A percentile compares a stretch with the other conserved stretches of the same genome.
These are phyloP conservation scores for Cladosporium colombiae DNA, from an alignment of 2,329 filamentous ascomycete species.

Conservation along the genomic window DNA sequence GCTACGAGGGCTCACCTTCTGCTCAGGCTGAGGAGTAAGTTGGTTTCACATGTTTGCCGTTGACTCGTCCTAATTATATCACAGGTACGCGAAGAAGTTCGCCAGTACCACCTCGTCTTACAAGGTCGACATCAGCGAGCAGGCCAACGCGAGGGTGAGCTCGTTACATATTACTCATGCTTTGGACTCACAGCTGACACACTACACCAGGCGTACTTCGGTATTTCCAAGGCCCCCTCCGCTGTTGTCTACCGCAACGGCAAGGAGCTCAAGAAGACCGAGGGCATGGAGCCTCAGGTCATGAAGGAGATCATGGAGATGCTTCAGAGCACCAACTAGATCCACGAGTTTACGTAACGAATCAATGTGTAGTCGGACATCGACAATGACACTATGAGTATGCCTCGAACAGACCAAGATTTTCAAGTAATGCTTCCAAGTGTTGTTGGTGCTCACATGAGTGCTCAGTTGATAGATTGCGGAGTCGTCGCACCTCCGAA, in stretches of 20 bases:
- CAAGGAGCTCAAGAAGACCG: constrained; percentile 34
- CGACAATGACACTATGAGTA: neutral
- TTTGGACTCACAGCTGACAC: neutral
- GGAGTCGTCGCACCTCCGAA: neutral
- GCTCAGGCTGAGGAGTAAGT: constrained; percentile 35
- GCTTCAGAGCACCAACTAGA: constrained; percentile 18
- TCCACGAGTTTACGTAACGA: neutral
- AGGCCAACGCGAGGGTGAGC: constrained; percentile 28
- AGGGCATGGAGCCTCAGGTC: constrained; percentile 28
- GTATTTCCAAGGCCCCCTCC: constrained; percentile 30
- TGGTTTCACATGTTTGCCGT: neutral
- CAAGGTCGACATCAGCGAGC: constrained; percentile 32
- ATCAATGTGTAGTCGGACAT: neutral
- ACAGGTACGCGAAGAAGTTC: constrained; percentile 35
- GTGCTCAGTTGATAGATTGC: neutral
- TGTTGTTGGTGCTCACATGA: neutral
- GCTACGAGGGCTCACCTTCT: constrained; percentile 31
- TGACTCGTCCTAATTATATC: too few species aligned
- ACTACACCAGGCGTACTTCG: constrained; percentile 27
- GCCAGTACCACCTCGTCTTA: constrained; percentile 33
- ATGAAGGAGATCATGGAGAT: constrained; percentile 29
- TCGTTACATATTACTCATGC: too few species aligned
- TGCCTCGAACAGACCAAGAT: neutral
- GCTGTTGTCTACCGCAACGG: constrained; percentile 37
- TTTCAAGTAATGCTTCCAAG: neutral